These are phyloP conservation scores for Phytophthora palmivora DNA, from an alignment of 352 stramenopile species.

Conservation along the genomic window DNA sequence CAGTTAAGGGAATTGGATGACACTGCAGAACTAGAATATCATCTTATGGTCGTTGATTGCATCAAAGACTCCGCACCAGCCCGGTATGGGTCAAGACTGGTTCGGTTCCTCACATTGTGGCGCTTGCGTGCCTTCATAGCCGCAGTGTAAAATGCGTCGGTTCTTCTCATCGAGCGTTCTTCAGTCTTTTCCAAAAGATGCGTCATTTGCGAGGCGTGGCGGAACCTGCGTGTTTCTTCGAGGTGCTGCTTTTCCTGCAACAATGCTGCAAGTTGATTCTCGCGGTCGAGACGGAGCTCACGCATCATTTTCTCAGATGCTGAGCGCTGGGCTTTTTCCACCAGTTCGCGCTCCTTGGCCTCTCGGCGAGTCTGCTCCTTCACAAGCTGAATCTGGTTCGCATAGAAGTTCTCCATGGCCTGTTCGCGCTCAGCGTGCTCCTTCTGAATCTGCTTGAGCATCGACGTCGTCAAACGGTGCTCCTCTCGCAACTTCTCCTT, in stretches of 20 bases:
- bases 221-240: constrained; percentile 65
- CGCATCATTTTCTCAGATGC: constrained; percentile 75
- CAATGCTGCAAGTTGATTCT: constrained; percentile 58
- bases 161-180: constrained; percentile 36
- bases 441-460: constrained; percentile 67
- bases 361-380: constrained; percentile 70
- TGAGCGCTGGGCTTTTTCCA: constrained; percentile 73
- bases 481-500: constrained; percentile 76
- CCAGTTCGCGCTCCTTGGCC: constrained; percentile 60
- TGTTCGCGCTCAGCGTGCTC: constrained; percentile 66
- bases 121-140: constrained; percentile 68
- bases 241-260: constrained; percentile 70
- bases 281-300: constrained; percentile 66
- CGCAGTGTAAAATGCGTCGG: constrained; percentile 72
- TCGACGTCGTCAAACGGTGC: constrained; percentile 49
- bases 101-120: constrained; percentile 21
- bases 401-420: constrained; percentile 75
- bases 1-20: neutral
- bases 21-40: constrained; percentile 5
- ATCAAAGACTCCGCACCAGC: constrained; percentile 3
- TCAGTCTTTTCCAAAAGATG: constrained; percentile 50
- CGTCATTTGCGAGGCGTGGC: constrained; percentile 48
- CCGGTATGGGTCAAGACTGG: constrained; percentile 25
- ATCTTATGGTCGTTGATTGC: constrained; percentile 23
- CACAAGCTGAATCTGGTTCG: constrained; percentile 72